These are phyloP conservation scores for Geotrichum klebahnii DNA, from an alignment of 1,139 yeast genomes.

Conservation along the genomic window DNA sequence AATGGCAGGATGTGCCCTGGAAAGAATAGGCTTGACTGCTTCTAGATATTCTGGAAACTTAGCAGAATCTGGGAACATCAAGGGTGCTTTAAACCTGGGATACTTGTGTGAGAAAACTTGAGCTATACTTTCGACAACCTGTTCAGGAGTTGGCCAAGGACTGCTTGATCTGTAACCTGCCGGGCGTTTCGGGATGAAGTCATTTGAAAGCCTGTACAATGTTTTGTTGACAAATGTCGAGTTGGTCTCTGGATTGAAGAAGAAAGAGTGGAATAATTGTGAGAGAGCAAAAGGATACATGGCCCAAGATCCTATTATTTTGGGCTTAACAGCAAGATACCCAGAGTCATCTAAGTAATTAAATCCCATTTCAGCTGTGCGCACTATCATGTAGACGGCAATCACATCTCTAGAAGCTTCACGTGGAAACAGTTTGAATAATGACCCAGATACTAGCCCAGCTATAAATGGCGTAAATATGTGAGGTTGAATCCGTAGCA, in stretches of 20 bases:
- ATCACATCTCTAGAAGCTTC: slow-evolving; percentile 31
- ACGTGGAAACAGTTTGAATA: slow-evolving; percentile 34
- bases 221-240: slow-evolving; percentile 36
- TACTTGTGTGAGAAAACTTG: slow-evolving; percentile 35
- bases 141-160: slow-evolving; percentile 39
- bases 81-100: slow-evolving; percentile 40
- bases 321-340: slow-evolving; percentile 36
- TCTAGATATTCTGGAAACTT: slow-evolving; percentile 30
- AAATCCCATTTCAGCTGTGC: slow-evolving; percentile 39
- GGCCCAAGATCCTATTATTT: slow-evolving; percentile 41
- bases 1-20: slow-evolving; percentile 41
- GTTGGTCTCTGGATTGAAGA: slow-evolving; percentile 39
- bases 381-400: slow-evolving; percentile 39
- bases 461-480: slow-evolving; percentile 32
- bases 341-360: slow-evolving; percentile 40
- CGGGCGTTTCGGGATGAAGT: slow-evolving; percentile 37
- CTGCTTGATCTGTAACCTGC: slow-evolving; percentile 30
- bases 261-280: slow-evolving; percentile 41
- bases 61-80: slow-evolving; percentile 33
- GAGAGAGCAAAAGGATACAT: slow-evolving; percentile 43
- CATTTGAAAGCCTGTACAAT: slow-evolving; percentile 34
- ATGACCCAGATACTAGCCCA: slow-evolving; percentile 35
- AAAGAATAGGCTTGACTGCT: slow-evolving; percentile 35
- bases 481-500: slow-evolving; percentile 23
- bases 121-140: slow-evolving; percentile 36